Conservation (phyloP, 176 grass and related monocot species). For the Elymus sibiricus region DNA sequence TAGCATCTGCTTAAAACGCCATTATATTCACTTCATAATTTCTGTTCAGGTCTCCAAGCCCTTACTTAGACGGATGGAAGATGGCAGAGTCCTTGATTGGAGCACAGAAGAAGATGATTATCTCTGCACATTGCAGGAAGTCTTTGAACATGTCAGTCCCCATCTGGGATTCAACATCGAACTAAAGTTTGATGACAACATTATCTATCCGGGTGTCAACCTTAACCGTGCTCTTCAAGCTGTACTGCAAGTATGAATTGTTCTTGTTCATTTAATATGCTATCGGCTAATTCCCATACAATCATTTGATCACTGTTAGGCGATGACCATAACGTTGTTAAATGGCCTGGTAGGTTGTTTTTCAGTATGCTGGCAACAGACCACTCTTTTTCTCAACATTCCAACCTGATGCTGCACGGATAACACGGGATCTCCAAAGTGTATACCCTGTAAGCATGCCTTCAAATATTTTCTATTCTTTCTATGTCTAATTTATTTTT, state of each 20-base stretch:
- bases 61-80: conserved; percentile 60
- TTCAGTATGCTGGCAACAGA: conserved; percentile 53
- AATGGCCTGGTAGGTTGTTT: conserved; percentile 58
- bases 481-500: not conserved
- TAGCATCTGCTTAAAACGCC: not conserved
- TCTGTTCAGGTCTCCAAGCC: conserved; percentile 58
- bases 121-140: conserved; percentile 82
- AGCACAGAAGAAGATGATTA: conserved; percentile 61
- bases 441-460: conserved; percentile 64
- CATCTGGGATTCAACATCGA: conserved; percentile 88
- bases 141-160: conserved; percentile 59
- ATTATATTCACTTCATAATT: not conserved
- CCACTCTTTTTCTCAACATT: conserved; percentile 84
- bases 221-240: conserved; percentile 47
- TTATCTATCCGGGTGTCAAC: conserved; percentile 51
- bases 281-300: not conserved
- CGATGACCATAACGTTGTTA: not conserved
- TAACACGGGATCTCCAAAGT: conserved; percentile 64
- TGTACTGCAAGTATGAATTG: conserved; percentile 50
- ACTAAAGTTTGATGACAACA: conserved; percentile 77
- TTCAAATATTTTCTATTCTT: not conserved
- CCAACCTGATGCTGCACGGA: conserved; percentile 67
- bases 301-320: conserved; percentile 5
- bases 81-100: conserved; percentile 67
- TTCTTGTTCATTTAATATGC: not conserved